phyloP scores from a whole-genome alignment of 768 basidiomycete species.

The Podaxis sp. region DNA sequence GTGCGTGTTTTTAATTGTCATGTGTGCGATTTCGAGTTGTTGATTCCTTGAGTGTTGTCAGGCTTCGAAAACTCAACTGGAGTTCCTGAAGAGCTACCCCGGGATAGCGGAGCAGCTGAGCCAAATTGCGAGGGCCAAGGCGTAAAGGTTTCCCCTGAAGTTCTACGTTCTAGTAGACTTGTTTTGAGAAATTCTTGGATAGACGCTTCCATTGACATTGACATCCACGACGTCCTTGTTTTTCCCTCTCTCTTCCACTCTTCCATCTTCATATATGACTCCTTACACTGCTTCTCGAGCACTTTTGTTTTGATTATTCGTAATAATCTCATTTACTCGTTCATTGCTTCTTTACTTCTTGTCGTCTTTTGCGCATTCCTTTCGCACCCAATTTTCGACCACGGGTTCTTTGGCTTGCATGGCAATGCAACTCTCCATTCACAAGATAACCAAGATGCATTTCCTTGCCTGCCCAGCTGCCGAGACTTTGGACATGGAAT shows the following conservation, averaged over 20 bases:
- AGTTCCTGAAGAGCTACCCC: slow-evolving; percentile 84
- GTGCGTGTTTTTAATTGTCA: background rate
- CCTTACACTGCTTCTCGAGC: background rate
- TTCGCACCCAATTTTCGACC: background rate
- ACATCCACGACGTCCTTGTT: background rate
- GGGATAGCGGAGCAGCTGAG: slow-evolving; percentile 72
- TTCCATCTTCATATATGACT: no score
- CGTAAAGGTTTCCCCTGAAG: background rate
- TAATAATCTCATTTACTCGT: background rate
- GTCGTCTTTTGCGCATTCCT: background rate
- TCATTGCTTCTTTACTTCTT: background rate
- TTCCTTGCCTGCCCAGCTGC: background rate
- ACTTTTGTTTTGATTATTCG: background rate
- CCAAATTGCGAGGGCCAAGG: slow-evolving; percentile 35
- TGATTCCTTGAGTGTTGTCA: slow-evolving; percentile 27
- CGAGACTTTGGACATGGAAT: background rate
- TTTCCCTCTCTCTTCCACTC: background rate
- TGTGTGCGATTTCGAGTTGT: background rate
- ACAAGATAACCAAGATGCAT: background rate
- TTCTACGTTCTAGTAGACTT: background rate
- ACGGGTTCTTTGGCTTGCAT: background rate
- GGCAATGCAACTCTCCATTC: slow-evolving; percentile 5
- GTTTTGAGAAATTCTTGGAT: background rate
- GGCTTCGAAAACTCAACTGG: slow-evolving; percentile 80
- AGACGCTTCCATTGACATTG: background rate